Base-by-base conservation (phyloP, 2,329 filamentous ascomycete species). In the Pseudogymnoascus sp. region DNA sequence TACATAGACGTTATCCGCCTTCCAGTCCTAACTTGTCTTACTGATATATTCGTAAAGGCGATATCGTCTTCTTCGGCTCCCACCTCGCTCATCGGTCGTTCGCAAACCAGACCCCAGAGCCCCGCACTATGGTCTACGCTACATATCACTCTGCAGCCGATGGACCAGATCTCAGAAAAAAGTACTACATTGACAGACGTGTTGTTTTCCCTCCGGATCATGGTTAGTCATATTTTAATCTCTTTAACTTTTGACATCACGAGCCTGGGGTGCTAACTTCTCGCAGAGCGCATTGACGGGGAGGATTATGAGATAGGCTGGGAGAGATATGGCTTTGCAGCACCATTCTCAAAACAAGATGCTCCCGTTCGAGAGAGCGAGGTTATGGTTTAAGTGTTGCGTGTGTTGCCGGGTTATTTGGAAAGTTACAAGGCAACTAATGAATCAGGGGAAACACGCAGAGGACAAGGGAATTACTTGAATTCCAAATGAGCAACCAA, bases 1-100 rank as follows among this genome's bases (percentile, higher is more conserved):
- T 59, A 59, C 10, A 8, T 15, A 36, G 33, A 27, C 9, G 15
- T 25, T 25, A 21, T 27, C 13, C 15, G 35, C 6, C 21, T 35
- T 33, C 37, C 7, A 9, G 12, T 21, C 37, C 37, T 12, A 59
- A 18, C 29, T 59, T 59, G 15, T 36, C 29, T 25, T 52, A 31
- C 21, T 35, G 18, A 33, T 59, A 37, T 36, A 21, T 25, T n/a
- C 18, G 15, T 15, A 36, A 18, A 5, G 69, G 70, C n/a, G 70
- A 71, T 61, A 64, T 72, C 42, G 52, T 72, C 7, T 62, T 72
- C 3, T 72, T 72, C 60, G 70, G 71, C 6, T 71, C 69, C 12
- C 69, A 71, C 61, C 65, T 72, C 31, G 71, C 71, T 12, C 71
- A 72, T 62, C 64, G 70, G 10, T 71, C 67, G 1, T 67, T 64